Percentiles rank a stretch among this genome's conserved stretches.
phyloP scores from a whole-genome alignment of 1,284 basidiomycete species.

The Stygiomarasmius scandens region DNA sequence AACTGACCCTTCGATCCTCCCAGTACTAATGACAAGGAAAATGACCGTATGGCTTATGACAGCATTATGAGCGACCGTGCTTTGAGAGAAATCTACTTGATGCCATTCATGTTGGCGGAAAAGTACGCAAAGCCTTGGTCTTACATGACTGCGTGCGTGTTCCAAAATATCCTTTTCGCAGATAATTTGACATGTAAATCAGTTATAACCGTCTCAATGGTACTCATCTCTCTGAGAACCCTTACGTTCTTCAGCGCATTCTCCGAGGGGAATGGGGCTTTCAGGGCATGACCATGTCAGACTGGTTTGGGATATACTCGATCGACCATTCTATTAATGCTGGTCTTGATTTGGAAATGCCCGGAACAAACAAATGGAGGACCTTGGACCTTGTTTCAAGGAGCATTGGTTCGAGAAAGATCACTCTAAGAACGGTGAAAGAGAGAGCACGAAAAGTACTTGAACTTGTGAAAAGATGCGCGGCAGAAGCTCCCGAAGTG shows the following conservation, averaged over 20 bases:
- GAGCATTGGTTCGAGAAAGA: constrained; percentile 63
- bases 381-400: constrained; percentile 66
- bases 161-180: not conserved
- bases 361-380: constrained; percentile 72
- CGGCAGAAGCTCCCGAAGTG: constrained; percentile 63
- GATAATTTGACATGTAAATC: constrained; percentile 1
- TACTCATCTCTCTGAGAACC: constrained; percentile 71
- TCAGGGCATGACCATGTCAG: constrained; percentile 44
- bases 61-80: constrained; percentile 68
- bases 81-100: constrained; percentile 80
- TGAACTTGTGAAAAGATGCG: constrained; percentile 65
- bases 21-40: constrained; percentile 74
- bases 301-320: constrained; percentile 68
- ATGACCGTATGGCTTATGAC: constrained; percentile 67
- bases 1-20: constrained; percentile 5
- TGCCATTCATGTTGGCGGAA: constrained; percentile 83
- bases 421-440: constrained; percentile 66
- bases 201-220: constrained; percentile 76
- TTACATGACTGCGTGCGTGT: constrained; percentile 69
- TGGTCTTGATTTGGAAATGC: constrained; percentile 82
- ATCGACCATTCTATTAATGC: constrained; percentile 70
- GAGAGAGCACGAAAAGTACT: constrained; percentile 69
- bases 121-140: constrained; percentile 72
- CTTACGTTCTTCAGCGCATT: constrained; percentile 60
- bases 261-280: constrained; percentile 80